Base-by-base conservation (phyloP, 2,329 filamentous ascomycete species). In the Beauveria sp. region DNA sequence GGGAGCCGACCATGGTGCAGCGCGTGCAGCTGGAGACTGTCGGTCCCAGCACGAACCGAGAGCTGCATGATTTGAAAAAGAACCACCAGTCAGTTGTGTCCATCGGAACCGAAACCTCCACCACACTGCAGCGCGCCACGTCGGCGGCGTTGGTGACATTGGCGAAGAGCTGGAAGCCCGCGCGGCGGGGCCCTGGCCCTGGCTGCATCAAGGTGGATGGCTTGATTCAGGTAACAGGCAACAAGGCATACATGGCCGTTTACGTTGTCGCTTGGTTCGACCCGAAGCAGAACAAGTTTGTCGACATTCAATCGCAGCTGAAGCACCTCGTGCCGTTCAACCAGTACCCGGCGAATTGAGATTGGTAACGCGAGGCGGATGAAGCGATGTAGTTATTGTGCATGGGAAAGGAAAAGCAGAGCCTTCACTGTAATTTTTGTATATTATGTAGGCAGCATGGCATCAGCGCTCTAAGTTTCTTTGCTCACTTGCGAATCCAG, bases 251-350 rank as follows among this genome's bases (percentile, higher is more conserved):
- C 55, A 68, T 86, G 60, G 76, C 78, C 2, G 72, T 86, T 14
- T 80, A 84, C 63, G 81, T 83, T 2, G 62, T 71, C 12, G 80
- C 76, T 2, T 83, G 78, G 70, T 87, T 82, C 70, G 78, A 86
- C 67, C 83, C 84, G 1, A 81, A 83, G 68, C 78, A 77, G 46
- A 75, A 77, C 63, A 74, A 72, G 51, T 83, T 77, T 57, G 75
- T 73, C 63, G 68, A 67, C 34, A 70, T 75, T 16, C 67, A 81
- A 49, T 73, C 80, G 51, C 68, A 70, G n/a, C 66, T 82, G 20
- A 76, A 77, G 66, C 75, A 79, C 45, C 42, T 76, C 63, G 66
- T 80, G 62, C 77, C 75, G 61, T 65, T 72, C n/a, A 77, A 76
- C 65, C 74, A 75, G 58, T 66, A 66, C 18, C 73, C 73, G 4